A percentile compares a stretch with the other conserved stretches of the same genome.
These are phyloP conservation scores for Ascoidea rubescens DNA, from an alignment of 805 yeast genomes.

Conservation along the genomic window DNA sequence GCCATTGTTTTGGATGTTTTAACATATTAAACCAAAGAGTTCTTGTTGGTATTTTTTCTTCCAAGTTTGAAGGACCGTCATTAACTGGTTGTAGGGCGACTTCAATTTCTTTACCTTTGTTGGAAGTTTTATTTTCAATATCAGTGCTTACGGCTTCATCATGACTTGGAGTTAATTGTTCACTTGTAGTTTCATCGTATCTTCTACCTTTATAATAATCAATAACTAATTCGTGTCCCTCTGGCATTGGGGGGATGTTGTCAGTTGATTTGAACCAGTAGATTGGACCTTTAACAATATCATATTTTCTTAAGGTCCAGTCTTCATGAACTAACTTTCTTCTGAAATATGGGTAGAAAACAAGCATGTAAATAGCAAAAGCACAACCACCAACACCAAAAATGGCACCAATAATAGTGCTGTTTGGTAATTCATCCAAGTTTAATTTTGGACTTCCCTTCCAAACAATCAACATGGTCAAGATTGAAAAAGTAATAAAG, in stretches of 20 bases:
- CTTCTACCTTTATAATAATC: constrained; percentile 59
- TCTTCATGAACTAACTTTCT: constrained; percentile 49
- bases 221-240: constrained; percentile 36
- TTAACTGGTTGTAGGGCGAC: background rate
- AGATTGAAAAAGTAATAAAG: constrained; percentile 41
- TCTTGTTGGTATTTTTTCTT: constrained; percentile 21
- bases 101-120: background rate
- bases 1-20: constrained; percentile 42
- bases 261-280: constrained; percentile 40
- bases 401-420: constrained; percentile 42
- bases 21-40: constrained; percentile 24
- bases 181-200: constrained; percentile 12
- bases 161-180: constrained; percentile 2
- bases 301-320: constrained; percentile 51
- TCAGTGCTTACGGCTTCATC: constrained; percentile 3
- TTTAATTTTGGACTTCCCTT: constrained; percentile 64
- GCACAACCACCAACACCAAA: constrained; percentile 55
- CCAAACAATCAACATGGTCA: constrained; percentile 71
- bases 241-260: constrained; percentile 54
- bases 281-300: constrained; percentile 41
- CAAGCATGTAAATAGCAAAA: constrained; percentile 30
- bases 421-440: constrained; percentile 35
- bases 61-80: constrained; percentile 12
- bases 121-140: constrained; percentile 7
- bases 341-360: constrained; percentile 51